Percentiles rank a stretch among this genome's conserved stretches.
phyloP scores from a whole-genome alignment of 257 asterid species.

The Salvia miltiorrhiza region DNA sequence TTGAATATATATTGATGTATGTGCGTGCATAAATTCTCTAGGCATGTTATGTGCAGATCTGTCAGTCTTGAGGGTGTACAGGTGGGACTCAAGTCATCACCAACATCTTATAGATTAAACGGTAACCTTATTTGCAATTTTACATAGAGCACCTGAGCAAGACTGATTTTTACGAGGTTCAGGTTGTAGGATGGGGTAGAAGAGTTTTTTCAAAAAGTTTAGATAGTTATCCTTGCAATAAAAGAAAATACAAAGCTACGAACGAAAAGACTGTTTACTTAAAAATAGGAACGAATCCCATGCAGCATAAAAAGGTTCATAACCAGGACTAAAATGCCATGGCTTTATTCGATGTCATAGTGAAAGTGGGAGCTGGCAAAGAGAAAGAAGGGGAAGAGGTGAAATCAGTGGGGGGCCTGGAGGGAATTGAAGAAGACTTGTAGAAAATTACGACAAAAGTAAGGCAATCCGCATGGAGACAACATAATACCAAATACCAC shows the following conservation, averaged over 20 bases:
- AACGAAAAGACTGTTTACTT: background rate
- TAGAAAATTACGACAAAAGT: no score
- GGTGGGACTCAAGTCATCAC: background rate
- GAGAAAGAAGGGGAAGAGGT: background rate
- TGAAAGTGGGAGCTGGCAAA: background rate
- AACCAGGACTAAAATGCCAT: background rate
- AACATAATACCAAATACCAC: background rate
- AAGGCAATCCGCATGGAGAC: background rate
- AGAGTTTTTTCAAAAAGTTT: background rate
- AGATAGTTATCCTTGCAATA: background rate
- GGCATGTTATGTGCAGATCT: background rate
- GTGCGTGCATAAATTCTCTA: background rate
- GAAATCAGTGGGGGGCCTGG: background rate
- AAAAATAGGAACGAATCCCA: background rate
- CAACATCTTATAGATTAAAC: background rate
- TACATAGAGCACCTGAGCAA: background rate
- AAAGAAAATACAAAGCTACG: background rate
- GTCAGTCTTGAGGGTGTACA: background rate
- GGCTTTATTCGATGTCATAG: background rate
- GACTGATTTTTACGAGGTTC: background rate
- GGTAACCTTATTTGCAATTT: background rate
- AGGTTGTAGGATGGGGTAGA: background rate
- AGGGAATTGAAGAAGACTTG: background rate
- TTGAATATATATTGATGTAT: background rate
- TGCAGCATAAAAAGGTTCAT: background rate